Evolutionary conservation across 441 rosid species (phyloP), one percentile per base, ranked within the genome.

Genomic region (Populus tomentosa): DNA sequence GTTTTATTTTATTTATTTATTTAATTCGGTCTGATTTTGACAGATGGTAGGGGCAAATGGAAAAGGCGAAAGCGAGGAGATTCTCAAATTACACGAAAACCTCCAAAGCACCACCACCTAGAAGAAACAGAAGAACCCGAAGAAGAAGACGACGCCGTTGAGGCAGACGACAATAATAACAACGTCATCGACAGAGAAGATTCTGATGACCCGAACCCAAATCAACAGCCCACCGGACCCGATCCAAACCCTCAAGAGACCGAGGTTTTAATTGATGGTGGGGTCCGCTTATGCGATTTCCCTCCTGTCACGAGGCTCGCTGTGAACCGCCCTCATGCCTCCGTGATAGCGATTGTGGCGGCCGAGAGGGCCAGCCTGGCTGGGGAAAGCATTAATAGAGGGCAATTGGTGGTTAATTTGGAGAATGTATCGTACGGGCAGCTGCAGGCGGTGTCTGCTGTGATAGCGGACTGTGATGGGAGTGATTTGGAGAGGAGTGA

Each of bases 401-500:
- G 74, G 73, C 78, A 85, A 77, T 80, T 80, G 1, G 86, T 82
- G 79, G 72, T 77, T 20, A 72, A 71, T 80, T 75, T 92, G 87
- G 98, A 95, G 88, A 93, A 95, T 80, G 87, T 93, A 68, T 90
- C 98, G 7, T 85, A 80, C 74, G 98, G 98, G 70, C 98, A 95
- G 83, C 83, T 90, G 63, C 97, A 92, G 85, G 97, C 92, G 1
- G 80, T 92, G 59, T 95, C 98, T 16, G 84, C 86, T 35, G 90
- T 93, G 73, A 91, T 92, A 2, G 85, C 90, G n/a, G 97, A 89
- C 81, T 71, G 88, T 69, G 66, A 84, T 4, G 75, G 76, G 21
- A 32, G 85, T 82, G 93, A 92, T 80, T 85, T 72, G 79, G 92
- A 88, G 80, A 84, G 85, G 80, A 82, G 67, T 69, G 92, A 88